Evolutionary conservation across 768 basidiomycete species (phyloP), one percentile per base, ranked within the genome.

Genomic region (Nevesoporus exiguus): DNA sequence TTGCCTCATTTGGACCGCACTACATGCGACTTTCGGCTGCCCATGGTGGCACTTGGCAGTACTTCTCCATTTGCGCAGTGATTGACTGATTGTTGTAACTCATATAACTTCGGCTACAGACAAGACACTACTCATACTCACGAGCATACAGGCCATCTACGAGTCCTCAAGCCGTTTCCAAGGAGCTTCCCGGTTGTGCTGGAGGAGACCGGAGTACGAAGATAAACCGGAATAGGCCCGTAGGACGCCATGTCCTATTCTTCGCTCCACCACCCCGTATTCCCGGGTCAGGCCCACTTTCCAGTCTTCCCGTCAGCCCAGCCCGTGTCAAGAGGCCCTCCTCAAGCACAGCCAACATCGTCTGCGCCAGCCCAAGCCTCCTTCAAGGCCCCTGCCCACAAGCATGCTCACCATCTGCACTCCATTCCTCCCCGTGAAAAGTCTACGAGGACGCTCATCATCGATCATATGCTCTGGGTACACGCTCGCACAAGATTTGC

Each of bases 381-480:
- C 0, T 88, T 86, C 73, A 80, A 77, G 57, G 81, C 87, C 2
- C 87, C 88, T 8, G 90, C 91, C 1, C 91, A 93, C 71, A 90
- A 86, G 60, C 89, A 92, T 76, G 90, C 90, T 0, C 91, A 93
- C 67, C 89, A 93, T 66, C 72, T 93, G 2, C 90, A 93, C 66
- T 84, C 88, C 2, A 92, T 93, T 30, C 90, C 90, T 3, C 91
- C 89, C 3, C 74, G 88, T 36, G 90, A 93, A 70, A 93, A 93
- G 75, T 88, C 87, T n/a, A 92, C 90, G 8, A 77, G 90, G 30
- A 93, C 90, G 10, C 76, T 93, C 52, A 93, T 93, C 61, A 83
- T 93, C 52, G 91, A 93, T 70, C 88, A 93, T 70, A 83, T 91
- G 78, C 74, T 92, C 46, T 93, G 88, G 88, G 86, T 86, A 7